Evolutionary conservation across 352 stramenopile genomes (phyloP).

Genomic region (Globisporangium okanoganense): DNA sequence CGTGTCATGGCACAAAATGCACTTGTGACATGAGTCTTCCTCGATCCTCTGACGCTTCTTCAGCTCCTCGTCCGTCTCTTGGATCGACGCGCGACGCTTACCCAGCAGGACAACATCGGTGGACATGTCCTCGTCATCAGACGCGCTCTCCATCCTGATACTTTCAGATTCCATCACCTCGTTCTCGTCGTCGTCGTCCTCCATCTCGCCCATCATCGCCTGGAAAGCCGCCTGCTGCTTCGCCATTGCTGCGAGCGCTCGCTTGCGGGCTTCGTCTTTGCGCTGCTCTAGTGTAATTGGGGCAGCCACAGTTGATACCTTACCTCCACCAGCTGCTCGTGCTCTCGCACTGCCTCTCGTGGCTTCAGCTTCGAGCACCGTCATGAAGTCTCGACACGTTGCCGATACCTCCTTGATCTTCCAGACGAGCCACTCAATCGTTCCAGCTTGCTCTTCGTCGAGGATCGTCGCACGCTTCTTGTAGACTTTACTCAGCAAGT

Average conservation of each 20-base stretch:
- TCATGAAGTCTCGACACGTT: conserved; percentile 33
- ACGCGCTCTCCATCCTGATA: conserved; percentile 11
- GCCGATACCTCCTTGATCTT: conserved; percentile 48
- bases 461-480: conserved; percentile 40
- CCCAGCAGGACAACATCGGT: conserved; percentile 19
- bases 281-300: conserved; percentile 65
- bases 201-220: conserved; percentile 68
- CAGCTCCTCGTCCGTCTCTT: conserved; percentile 24
- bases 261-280: conserved; percentile 74
- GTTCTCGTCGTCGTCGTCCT: conserved; percentile 25
- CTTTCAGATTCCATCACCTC: conserved; percentile 25
- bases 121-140: conserved; percentile 10
- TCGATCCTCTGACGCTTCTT: conserved; percentile 50
- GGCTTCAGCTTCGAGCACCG: conserved; percentile 29
- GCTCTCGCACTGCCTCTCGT: conserved; percentile 21
- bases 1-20: conserved; percentile 83
- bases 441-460: conserved; percentile 72
- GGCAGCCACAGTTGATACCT: conserved; percentile 1
- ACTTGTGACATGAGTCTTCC: conserved; percentile 53
- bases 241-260: conserved; percentile 75
- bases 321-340: conserved; percentile 3
- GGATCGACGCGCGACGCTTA: conserved; percentile 46
- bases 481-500: conserved; percentile 50
- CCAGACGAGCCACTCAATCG: conserved; percentile 72
- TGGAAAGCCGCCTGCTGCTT: conserved; percentile 83